These are phyloP conservation scores for Suillus occidentalis DNA, from an alignment of 768 basidiomycete species.

Conservation along the genomic window DNA sequence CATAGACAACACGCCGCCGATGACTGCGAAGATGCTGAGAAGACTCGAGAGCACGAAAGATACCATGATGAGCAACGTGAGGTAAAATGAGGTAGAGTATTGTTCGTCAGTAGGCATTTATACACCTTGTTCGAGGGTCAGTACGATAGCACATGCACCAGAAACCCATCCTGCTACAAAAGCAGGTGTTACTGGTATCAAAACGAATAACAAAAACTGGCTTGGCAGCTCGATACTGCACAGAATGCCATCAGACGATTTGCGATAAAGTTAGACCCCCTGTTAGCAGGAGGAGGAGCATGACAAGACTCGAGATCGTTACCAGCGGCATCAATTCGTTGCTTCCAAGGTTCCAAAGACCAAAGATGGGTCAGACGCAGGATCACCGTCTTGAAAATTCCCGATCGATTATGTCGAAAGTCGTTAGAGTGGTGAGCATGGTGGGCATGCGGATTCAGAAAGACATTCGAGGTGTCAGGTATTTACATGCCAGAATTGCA, in stretches of 20 bases:
- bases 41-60: slow-evolving; percentile 2
- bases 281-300: not conserved
- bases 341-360: not conserved
- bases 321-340: not conserved
- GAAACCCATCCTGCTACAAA: not conserved
- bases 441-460: not conserved
- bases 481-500: not conserved
- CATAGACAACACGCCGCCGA: not conserved
- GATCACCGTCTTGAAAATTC: not conserved
- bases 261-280: not conserved
- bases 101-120: not conserved
- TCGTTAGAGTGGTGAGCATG: not conserved
- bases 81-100: not conserved
- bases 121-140: not conserved
- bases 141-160: not conserved
- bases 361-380: not conserved
- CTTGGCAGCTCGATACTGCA: not conserved
- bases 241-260: not conserved
- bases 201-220: not conserved
- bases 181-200: not conserved
- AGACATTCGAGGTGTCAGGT: not conserved
- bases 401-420: not conserved
- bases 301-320: not conserved
- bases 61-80: slow-evolving; percentile 5
- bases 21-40: not conserved